Percentiles rank a stretch among this genome's conserved stretches.
Evolutionary conservation across 139 green algal genomes (phyloP).

Genomic region (Penium margaritaceum): DNA sequence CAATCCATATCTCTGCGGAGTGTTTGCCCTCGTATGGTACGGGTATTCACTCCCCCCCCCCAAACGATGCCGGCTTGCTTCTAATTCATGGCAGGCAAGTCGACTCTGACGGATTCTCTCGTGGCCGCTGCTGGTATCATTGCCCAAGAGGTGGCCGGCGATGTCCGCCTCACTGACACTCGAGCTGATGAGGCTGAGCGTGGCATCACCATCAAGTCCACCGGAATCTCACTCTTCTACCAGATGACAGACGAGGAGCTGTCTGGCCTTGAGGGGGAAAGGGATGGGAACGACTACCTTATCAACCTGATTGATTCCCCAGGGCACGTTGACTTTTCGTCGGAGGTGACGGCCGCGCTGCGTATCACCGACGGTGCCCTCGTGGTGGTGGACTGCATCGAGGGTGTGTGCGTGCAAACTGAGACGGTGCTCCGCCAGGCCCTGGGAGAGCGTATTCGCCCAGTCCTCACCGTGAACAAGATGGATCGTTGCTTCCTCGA

Average conservation of each 20-base stretch:
- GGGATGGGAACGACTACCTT: conserved; percentile 84
- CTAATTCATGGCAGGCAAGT: too few relatives aligned
- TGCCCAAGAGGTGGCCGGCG: conserved; percentile 70
- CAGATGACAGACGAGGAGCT: conserved; percentile 74
- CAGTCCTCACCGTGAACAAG: conserved; percentile 98
- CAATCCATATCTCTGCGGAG: too few relatives aligned
- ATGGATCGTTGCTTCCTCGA: conserved; percentile 99
- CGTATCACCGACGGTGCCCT: conserved; percentile 98
- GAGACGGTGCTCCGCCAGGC: conserved; percentile 97
- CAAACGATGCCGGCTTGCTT: too few relatives aligned
- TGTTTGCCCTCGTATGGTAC: too few relatives aligned
- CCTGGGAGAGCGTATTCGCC: conserved; percentile 87
- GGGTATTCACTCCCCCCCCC: too few relatives aligned
- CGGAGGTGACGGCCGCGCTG: conserved; percentile 95
- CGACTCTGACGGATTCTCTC: conserved; percentile 93
- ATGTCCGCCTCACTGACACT: conserved; percentile 71
- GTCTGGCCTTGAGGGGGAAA: conserved; percentile 63
- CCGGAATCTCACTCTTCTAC: conserved; percentile 98
- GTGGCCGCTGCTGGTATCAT: conserved; percentile 98
- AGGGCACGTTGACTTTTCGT: conserved; percentile 98
- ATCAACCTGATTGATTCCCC: conserved; percentile 99
- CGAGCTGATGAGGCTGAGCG: conserved; percentile 95
- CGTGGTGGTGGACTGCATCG: conserved; percentile 98
- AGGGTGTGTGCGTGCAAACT: conserved; percentile 99
- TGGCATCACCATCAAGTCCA: conserved; percentile 99